Base-by-base conservation (phyloP, 345 rosid genomes). In the Garcia nutans region DNA sequence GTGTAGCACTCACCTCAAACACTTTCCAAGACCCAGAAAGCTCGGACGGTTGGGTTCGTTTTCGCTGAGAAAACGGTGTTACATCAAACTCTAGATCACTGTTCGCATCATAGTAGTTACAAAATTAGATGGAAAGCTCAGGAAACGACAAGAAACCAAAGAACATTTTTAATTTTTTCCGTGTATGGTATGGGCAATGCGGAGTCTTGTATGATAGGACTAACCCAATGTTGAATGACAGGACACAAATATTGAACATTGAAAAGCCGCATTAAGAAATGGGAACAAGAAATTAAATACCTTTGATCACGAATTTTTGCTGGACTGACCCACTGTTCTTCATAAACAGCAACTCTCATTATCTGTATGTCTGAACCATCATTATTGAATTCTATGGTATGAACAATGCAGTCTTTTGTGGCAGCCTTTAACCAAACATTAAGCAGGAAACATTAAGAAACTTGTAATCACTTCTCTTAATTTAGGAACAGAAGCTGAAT, bases 341-440 rank as follows among this genome's bases (percentile, higher is more conserved):
- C 97, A 47, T 92, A 92, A 75, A 87, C 88, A 44, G 96, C 97
- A 86, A 93, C 97, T 85, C 97, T 87, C 96, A 91, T 85, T 72
- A 95, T 92, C 82, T 90, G 99, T 76, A 95, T 80, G 62, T 89
- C 89, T 50, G 94, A 87, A 82, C 97, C 94, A 42, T 93, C 97
- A 68, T 90, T 76, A 80, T 80, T 82, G 76, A 95, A 93, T 65
- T 95, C 96, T 64, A 93, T 90, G 4, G 97, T 91, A 71, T 95
- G 99, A 71, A 92, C 89, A 76, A 91, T 87, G 10, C 99, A 90
- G 90, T 85, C 97, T 89, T 84, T 90, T 95, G 86, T 92, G 97
- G 82, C 97, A 95, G 74, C 99, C 97, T 86, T 93, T 95, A 67
- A 95, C 99, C 89, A 95, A 77, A 81, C 97, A 92, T 97, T 95